Conservation (phyloP, 2,329 filamentous ascomycete genomes). For the Karstenula rhodostoma region DNA sequence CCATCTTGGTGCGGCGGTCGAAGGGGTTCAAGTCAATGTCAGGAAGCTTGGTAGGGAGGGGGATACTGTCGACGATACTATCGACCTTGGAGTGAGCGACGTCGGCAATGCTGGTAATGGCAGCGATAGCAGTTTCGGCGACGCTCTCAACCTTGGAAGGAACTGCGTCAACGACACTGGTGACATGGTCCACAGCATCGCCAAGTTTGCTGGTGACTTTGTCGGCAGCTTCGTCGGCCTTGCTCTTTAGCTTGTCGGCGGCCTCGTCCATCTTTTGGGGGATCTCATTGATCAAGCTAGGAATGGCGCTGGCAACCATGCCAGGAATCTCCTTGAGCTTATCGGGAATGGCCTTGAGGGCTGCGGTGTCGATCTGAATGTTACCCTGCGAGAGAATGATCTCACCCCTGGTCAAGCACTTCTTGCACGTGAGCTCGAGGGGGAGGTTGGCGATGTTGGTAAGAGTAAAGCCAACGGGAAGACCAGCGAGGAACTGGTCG, state of each 20-base stretch:
- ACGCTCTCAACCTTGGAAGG: conserved; percentile 11
- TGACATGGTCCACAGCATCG: neutral
- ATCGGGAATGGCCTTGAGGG: conserved; percentile 36
- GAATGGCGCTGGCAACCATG: conserved; percentile 12
- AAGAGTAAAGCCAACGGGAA: conserved; percentile 21
- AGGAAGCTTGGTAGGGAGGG: conserved; percentile 1
- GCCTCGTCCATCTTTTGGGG: conserved; percentile 22
- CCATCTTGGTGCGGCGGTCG: neutral
- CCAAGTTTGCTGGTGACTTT: neutral
- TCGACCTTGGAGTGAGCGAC: conserved; percentile 32
- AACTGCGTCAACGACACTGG: conserved; percentile 7
- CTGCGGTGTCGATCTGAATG: conserved; percentile 36
- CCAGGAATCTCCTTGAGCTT: conserved; percentile 11
- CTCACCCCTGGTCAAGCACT: conserved; percentile 43
- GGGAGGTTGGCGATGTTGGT: conserved; percentile 31
- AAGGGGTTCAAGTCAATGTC: conserved; percentile 12
- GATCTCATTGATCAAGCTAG: conserved; percentile 33
- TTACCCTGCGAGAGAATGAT: conserved; percentile 43
- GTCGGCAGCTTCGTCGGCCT: conserved; percentile 2
- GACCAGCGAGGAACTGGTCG: conserved; percentile 26
- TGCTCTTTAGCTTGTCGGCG: conserved; percentile 6
- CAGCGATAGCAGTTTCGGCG: neutral
- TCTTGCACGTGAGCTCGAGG: conserved; percentile 47
- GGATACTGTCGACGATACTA: conserved; percentile 34
- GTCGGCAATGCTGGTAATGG: conserved; percentile 28